These are phyloP conservation scores for Hyaloscypha variabilis DNA, from an alignment of 495 filamentous ascomycete species.

Conservation along the genomic window DNA sequence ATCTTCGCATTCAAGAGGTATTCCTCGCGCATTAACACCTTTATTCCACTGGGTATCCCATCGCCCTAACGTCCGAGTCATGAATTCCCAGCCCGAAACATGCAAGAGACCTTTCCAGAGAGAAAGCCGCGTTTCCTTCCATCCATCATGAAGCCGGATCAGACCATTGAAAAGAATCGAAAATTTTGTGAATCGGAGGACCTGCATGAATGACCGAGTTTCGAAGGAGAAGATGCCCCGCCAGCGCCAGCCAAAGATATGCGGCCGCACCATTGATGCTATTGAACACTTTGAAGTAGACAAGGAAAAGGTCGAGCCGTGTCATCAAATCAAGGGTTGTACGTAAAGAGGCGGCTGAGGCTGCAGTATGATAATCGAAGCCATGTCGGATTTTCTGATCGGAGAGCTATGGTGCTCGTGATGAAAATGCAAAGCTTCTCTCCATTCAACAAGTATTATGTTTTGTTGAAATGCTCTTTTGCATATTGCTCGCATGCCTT, in stretches of 20 bases:
- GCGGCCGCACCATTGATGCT: conserved; percentile 18
- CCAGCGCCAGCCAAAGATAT: conserved; percentile 21
- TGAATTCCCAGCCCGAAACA: not conserved
- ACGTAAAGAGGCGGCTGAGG: not conserved
- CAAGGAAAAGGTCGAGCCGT: conserved; percentile 6
- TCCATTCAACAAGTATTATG: conserved; percentile 3
- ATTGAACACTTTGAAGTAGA: conserved; percentile 7
- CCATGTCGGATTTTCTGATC: not conserved
- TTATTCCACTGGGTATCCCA: conserved; percentile 7
- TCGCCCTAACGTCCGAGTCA: not conserved
- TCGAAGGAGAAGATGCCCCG: conserved; percentile 15
- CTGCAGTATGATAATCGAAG: not conserved
- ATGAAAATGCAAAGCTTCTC: not conserved
- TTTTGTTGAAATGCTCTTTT: conserved; percentile 80
- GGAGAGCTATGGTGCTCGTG: not conserved
- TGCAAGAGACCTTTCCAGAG: not conserved
- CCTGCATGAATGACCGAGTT: not conserved
- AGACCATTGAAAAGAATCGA: conserved; percentile 12
- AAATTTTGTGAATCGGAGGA: conserved; percentile 10
- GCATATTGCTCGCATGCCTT: conserved; percentile 98
- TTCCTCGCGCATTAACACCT: not conserved
- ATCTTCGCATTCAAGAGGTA: conserved; percentile 5
- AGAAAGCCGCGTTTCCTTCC: not conserved
- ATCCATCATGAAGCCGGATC: not conserved
- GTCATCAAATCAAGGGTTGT: not conserved